Conservation (phyloP, 1,139 yeast species). For the Wickerhamiella infanticola region DNA sequence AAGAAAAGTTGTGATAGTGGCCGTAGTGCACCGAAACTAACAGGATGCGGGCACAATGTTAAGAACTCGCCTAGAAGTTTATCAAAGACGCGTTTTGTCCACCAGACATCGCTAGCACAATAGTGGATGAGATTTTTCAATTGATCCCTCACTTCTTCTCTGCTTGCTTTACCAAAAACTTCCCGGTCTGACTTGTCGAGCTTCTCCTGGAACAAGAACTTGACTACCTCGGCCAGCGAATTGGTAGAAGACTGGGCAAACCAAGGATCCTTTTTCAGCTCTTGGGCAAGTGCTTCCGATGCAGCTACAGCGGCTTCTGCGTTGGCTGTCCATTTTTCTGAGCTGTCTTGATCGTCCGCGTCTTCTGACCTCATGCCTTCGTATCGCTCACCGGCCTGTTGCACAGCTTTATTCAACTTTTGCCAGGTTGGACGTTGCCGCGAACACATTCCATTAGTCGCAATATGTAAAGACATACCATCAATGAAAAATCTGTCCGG, state of each 20-base stretch:
- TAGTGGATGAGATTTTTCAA: slow-evolving; percentile 53
- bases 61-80: slow-evolving; percentile 57
- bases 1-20: slow-evolving; percentile 62
- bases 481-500: slow-evolving; percentile 71
- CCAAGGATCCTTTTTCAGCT: slow-evolving; percentile 46
- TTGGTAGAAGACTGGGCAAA: slow-evolving; percentile 59
- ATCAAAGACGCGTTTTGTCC: slow-evolving; percentile 56
- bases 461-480: slow-evolving; percentile 86
- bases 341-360: not conserved
- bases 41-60: slow-evolving; percentile 76
- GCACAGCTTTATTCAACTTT: slow-evolving; percentile 6
- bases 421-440: slow-evolving; percentile 65
- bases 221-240: slow-evolving; percentile 67
- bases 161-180: slow-evolving; percentile 40
- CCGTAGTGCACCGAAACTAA: slow-evolving; percentile 76
- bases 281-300: not conserved
- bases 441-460: slow-evolving; percentile 85
- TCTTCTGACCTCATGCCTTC: not conserved
- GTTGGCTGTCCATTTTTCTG: not conserved
- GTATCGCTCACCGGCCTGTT: not conserved
- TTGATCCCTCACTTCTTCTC: slow-evolving; percentile 36
- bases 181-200: slow-evolving; percentile 57
- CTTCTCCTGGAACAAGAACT: slow-evolving; percentile 58
- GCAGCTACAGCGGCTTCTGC: not conserved
- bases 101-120: slow-evolving; percentile 73